Conservation (phyloP, 2,329 filamentous ascomycete species). For the Fusarium sp. region DNA sequence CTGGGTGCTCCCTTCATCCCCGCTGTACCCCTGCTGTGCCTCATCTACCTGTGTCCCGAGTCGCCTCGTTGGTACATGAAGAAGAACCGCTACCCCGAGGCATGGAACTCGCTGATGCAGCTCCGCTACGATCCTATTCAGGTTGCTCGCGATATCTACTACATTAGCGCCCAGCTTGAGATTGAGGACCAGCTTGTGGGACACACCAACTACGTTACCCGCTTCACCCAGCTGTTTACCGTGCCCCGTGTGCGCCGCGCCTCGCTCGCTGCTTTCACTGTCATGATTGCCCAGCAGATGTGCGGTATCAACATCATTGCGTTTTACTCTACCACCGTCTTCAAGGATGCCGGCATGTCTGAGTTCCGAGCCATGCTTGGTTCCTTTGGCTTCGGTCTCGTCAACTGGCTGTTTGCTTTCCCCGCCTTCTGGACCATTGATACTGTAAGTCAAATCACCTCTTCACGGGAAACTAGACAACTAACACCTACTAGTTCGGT, state of each 20-base stretch:
- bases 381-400: conserved; percentile 65
- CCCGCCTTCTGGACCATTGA: conserved; percentile 78
- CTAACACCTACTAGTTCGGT: conserved; percentile 61
- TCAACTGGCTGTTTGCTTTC: conserved; percentile 78
- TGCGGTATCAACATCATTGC: conserved; percentile 80
- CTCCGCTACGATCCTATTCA: conserved; percentile 70
- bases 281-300: conserved; percentile 86
- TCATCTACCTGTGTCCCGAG: conserved; percentile 75
- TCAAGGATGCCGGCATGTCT: conserved; percentile 69
- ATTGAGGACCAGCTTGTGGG: conserved; percentile 58
- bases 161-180: conserved; percentile 62
- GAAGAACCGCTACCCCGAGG: conserved; percentile 72
- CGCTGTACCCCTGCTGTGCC: conserved; percentile 66
- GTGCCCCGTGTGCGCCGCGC: conserved; percentile 79
- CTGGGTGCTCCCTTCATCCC: conserved; percentile 75
- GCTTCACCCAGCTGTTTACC: conserved; percentile 75
- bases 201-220: conserved; percentile 60
- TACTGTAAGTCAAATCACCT: conserved; percentile 54
- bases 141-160: conserved; percentile 74
- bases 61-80: conserved; percentile 77
- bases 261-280: conserved; percentile 81
- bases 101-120: conserved; percentile 68
- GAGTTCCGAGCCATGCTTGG: conserved; percentile 68
- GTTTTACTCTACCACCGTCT: conserved; percentile 79
- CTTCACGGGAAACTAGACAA: background rate